phyloP scores from a whole-genome alignment of 495 filamentous ascomycete genomes.

The Hyaloscypha hepaticicola region DNA sequence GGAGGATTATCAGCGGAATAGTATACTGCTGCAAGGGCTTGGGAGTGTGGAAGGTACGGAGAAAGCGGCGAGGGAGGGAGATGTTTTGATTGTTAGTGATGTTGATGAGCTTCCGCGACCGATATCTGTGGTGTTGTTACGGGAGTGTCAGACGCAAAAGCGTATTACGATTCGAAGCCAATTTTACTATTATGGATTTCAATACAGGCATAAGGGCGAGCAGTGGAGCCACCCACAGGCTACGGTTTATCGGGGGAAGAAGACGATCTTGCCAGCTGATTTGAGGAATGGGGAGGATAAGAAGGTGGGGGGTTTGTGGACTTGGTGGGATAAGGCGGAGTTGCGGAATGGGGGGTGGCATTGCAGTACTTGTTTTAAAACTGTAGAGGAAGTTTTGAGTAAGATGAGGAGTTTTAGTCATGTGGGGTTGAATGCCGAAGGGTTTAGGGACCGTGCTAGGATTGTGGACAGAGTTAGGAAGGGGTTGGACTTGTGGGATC shows the following conservation, averaged over 20 bases:
- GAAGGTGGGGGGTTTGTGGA: slow-evolving; percentile 15
- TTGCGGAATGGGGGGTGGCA: slow-evolving; percentile 45
- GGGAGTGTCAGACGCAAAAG: slow-evolving; percentile 41
- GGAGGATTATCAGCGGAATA: slow-evolving; percentile 41
- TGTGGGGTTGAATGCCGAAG: slow-evolving; percentile 35
- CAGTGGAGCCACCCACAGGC: slow-evolving; percentile 48
- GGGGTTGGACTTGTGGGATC: slow-evolving; percentile 42
- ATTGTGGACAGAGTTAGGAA: slow-evolving; percentile 42
- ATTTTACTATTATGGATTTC: slow-evolving; percentile 49
- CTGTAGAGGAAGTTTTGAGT: slow-evolving; percentile 39
- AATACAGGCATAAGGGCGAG: slow-evolving; percentile 40
- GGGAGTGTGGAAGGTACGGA: slow-evolving; percentile 30
- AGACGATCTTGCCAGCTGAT: slow-evolving; percentile 43
- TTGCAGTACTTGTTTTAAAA: slow-evolving; percentile 45
- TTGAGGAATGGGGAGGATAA: slow-evolving; percentile 38
- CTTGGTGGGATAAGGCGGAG: slow-evolving; percentile 29
- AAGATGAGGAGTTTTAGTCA: slow-evolving; percentile 48
- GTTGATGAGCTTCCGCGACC: slow-evolving; percentile 45
- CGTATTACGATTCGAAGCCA: slow-evolving; percentile 40
- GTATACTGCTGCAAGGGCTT: slow-evolving; percentile 39
- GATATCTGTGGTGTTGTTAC: slow-evolving; percentile 37
- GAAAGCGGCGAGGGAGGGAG: slow-evolving; percentile 29
- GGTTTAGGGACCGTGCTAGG: slow-evolving; percentile 36
- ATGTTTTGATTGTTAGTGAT: slow-evolving; percentile 41
- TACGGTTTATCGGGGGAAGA: slow-evolving; percentile 38